phyloP scores from a whole-genome alignment of 2,329 filamentous ascomycete genomes.

The Fusarium foetens region DNA sequence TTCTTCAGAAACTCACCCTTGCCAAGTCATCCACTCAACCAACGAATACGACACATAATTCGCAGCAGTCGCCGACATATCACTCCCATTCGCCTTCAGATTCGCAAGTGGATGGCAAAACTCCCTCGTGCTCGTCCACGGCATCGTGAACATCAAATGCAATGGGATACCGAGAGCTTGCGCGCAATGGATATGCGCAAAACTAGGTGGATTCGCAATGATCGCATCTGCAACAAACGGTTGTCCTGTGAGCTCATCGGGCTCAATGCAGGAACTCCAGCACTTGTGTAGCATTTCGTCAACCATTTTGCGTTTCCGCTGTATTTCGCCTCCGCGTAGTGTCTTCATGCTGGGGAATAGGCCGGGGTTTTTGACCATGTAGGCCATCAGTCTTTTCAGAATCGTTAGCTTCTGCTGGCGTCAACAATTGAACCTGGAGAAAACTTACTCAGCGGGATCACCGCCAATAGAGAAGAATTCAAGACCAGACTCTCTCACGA shows the following conservation, averaged over 20 bases:
- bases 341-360: conserved; percentile 45
- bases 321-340: conserved; percentile 43
- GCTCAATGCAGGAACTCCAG: conserved; percentile 43
- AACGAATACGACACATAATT: conserved; percentile 76
- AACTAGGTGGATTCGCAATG: conserved; percentile 62
- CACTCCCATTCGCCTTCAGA: conserved; percentile 61
- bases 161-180: conserved; percentile 56
- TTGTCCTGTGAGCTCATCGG: not conserved
- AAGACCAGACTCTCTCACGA: not conserved
- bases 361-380: conserved; percentile 48
- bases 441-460: conserved; percentile 9
- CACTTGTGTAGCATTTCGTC: conserved; percentile 45
- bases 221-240: conserved; percentile 62
- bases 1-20: conserved; percentile 57
- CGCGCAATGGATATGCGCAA: conserved; percentile 60
- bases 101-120: conserved; percentile 81
- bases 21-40: conserved; percentile 82
- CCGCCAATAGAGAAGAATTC: conserved; percentile 22
- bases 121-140: conserved; percentile 76
- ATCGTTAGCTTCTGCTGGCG: not conserved
- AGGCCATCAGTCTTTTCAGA: conserved; percentile 15
- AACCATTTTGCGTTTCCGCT: conserved; percentile 43
- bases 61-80: conserved; percentile 56
- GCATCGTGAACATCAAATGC: conserved; percentile 70
- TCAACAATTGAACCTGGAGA: rapidly evolving